Percentiles rank a stretch among this genome's conserved stretches.
These are phyloP conservation scores for Scenedesmus sp. DNA, from an alignment of 163 green algal species.

Conservation along the genomic window DNA sequence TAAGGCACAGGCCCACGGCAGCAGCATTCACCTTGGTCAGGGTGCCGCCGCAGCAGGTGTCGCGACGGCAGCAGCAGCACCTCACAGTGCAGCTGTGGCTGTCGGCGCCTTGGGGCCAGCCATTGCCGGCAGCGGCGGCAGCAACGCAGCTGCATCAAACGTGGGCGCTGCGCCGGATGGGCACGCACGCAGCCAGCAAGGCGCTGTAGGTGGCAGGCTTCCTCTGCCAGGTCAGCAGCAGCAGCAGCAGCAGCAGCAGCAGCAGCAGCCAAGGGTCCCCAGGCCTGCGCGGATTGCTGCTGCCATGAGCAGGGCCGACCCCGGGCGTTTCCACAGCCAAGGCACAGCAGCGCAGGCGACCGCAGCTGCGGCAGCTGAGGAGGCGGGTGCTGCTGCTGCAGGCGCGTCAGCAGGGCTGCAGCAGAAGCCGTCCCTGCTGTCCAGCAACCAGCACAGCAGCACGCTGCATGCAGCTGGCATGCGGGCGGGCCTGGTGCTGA, in stretches of 20 bases:
- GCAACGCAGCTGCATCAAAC: not conserved
- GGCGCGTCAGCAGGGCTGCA: not conserved
- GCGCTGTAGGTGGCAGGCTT: not conserved
- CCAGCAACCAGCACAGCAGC: not conserved
- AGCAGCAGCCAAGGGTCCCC: constrained; percentile 11
- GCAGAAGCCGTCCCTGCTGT: not conserved
- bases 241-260: constrained; percentile 30
- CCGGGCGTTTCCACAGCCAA: not conserved
- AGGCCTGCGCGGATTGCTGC: constrained; percentile 32
- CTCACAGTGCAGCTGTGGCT: not conserved
- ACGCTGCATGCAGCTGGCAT: not conserved
- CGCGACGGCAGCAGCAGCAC: not conserved
- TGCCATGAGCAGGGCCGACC: constrained; percentile 28
- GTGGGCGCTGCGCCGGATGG: not conserved
- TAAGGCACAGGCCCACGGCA: not conserved
- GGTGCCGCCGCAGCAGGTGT: not conserved
- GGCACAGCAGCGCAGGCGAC: not conserved
- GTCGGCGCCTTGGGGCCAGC: not conserved
- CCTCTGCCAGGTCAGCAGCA: not conserved
- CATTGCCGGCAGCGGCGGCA: not conserved
- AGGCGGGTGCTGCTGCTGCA: not conserved
- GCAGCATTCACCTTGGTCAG: not conserved
- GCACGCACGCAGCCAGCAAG: not conserved
- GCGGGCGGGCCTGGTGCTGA: not conserved
- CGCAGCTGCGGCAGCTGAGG: not conserved